Base-by-base conservation (phyloP, 257 asterid species). In the Solanum tarijense region DNA sequence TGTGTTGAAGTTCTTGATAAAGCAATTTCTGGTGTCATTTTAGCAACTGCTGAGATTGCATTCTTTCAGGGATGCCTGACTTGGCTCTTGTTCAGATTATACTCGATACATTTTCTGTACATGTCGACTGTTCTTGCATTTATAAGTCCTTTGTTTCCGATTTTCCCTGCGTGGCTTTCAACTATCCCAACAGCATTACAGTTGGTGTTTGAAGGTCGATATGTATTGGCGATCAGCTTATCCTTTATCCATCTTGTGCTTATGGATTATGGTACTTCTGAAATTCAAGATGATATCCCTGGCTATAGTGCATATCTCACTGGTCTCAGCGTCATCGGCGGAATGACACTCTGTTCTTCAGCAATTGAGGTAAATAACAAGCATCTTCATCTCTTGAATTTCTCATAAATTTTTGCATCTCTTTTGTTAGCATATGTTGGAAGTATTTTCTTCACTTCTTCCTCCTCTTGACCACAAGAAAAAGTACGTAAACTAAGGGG, bases 31-130 rank as follows among this genome's bases (percentile, higher is more conserved):
- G 99, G 99, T 35, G 99, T 96, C 29, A 91, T 97, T 9, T 86
- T 96, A 87, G 99, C 98, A 4, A 97, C 98, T 1, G 98, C 92
- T 4, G 99, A 97, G 93, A 94, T 96, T 73, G 98, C 99, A 5
- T 89, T 96, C 75, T 94, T 94, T 89, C 98, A 95, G 75, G 99
- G 99, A 31, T 97, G 99, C 85, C 84, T 97, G 87, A 97, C 99
- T 31, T 97, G 99, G 99, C 98, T 96, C 23, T 93, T 96, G 43
- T 94, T 97, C 32, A 92, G 95, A 89, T 86, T 97, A n/a, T 94
- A 88, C 81, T 93, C 98, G 0, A 93, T 97, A 83, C 99, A 97
- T 84, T 96, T 97, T 88, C 88, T 94, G 91, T 95, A 94, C 88
- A 90, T 93, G 98, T 93, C 98, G 20, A 95, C 98, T 5, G 91